Evolutionary conservation across 768 basidiomycete species (phyloP).

Genomic region (Mycena floridula): DNA sequence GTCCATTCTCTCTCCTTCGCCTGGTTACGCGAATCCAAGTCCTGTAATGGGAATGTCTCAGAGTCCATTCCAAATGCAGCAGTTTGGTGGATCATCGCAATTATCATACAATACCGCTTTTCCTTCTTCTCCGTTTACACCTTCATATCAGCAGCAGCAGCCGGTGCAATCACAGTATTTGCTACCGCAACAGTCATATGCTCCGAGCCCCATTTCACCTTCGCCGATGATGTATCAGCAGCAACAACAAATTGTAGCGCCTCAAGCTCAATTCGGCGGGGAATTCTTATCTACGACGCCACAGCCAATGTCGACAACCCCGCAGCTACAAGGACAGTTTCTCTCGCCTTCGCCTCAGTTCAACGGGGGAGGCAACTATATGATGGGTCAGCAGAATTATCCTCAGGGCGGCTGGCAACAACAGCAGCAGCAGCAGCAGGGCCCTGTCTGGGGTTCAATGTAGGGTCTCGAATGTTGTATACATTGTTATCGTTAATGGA

Average conservation of each 20-base stretch:
- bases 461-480: too few relatives aligned
- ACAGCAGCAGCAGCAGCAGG: too few relatives aligned
- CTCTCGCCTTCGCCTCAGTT: slow-evolving; percentile 24
- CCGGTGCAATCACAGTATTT: too few relatives aligned
- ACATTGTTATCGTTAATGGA: too few relatives aligned
- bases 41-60: slow-evolving; percentile 3
- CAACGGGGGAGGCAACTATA: too few relatives aligned
- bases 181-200: too few relatives aligned
- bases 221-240: slow-evolving; percentile 19
- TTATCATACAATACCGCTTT: slow-evolving; percentile 21
- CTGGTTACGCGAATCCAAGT: not conserved
- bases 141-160: too few relatives aligned
- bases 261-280: slow-evolving; percentile 1
- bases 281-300: not conserved
- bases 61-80: slow-evolving; percentile 6
- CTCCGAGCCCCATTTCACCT: too few relatives aligned
- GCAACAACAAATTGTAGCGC: slow-evolving; percentile 7
- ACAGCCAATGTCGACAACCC: slow-evolving; percentile 10
- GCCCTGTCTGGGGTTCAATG: too few relatives aligned
- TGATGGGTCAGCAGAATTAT: too few relatives aligned
- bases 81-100: slow-evolving; percentile 8
- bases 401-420: too few relatives aligned
- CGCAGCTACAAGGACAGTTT: slow-evolving; percentile 22
- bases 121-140: slow-evolving; percentile 17
- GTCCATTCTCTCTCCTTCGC: not conserved